Base-by-base conservation (phyloP, 1,284 basidiomycete genomes). In the Ceratobasidium theobromae region DNA sequence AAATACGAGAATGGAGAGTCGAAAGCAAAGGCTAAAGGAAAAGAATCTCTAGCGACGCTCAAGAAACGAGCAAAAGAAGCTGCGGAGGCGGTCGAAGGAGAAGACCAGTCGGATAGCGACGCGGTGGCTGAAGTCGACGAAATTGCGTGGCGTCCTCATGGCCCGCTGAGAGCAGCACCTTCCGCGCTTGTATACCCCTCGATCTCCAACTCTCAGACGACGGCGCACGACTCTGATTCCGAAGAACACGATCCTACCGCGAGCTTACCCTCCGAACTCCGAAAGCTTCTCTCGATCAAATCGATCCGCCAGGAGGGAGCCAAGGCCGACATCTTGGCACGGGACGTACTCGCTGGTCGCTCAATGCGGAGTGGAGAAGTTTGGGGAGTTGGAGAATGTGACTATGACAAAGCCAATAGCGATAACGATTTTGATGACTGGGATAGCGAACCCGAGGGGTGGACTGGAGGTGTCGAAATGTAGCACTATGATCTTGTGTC, bases 391-490 rank as follows among this genome's bases (percentile, higher is more conserved):
- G 68, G 68, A 43, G 68, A 69, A n/a, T 18, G 65, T 8, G 58
- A 48, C 11, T 43, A 21, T 21, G 27, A 27, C 21, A 53, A 65
- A 3, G 67, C 53, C 3, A 55, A 60, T 4, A 60, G 38, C 11
- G 67, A 68, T 12, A 46, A 57, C 11, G 66, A 66, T n/a, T 55
- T 60, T 49, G 60, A 54, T 14, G 68, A 69, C 45, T 69, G 69
- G 69, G 69, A 69, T 25, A 66, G 62, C n/a, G 69, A 67, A 21
- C 69, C 69, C 1, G 69, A 69, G 23, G 69, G 69, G 23, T 69
- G 69, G 69, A 66, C 40, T 9, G 54, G 64, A 23, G 49, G 21
- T 25, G 66, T 67, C n/a, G 68, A 69, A 55, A 69, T 69, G 68
- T 69, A 69, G 52, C 9, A 16, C 35, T 38, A n/a, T n/a, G n/a